Evolutionary conservation across 345 rosid genomes (phyloP), one percentile per base, ranked within the genome.

Genomic region (Eucalyptus camaldulensis): DNA sequence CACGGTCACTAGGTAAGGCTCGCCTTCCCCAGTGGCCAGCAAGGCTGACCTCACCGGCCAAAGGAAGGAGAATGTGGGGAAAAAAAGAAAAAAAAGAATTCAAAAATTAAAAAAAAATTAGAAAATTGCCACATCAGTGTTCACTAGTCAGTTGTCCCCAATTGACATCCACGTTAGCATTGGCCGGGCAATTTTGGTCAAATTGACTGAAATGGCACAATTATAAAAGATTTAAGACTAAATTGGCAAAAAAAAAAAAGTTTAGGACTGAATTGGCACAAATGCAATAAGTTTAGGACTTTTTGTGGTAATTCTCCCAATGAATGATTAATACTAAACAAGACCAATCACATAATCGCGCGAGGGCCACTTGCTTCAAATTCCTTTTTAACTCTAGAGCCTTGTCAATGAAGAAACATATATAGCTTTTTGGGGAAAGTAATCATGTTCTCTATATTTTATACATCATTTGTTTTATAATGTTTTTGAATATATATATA

Each of bases 131-230:
- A 53, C 25, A 53, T 8, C 22, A 7, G 1, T 2, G 4, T 53
- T 53, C 0, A 1, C 0, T 0, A 1, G 10, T 24, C 2, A 21
- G 0, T 2, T 8, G 0, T 53, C 24, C 24, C 5, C 5, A 0
- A 21, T 0, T 24, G 0, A 2, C 10, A 0, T 53, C 10, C 25
- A 53, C 1, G 5, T 53, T 0, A 1, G 4, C 4, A 0, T 53
- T 53, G 25, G 1, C 5, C 0, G 5, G 10, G 0, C 5, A 8
- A 53, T 53, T 19, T 53, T 53, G 10, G 58, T 0, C 1, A 0
- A 0, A 53, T 53, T 1, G 25, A 53, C 0, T 53, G 2, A 53
- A 53, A 21, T 53, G 0, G 0, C 2, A 53, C 2, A 1, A 3
- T 53, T 53, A 53, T 19, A 53, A 53, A 53, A 53, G 2, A 9